phyloP scores from a whole-genome alignment of 768 basidiomycete genomes.

The Serpula lacrymans region DNA sequence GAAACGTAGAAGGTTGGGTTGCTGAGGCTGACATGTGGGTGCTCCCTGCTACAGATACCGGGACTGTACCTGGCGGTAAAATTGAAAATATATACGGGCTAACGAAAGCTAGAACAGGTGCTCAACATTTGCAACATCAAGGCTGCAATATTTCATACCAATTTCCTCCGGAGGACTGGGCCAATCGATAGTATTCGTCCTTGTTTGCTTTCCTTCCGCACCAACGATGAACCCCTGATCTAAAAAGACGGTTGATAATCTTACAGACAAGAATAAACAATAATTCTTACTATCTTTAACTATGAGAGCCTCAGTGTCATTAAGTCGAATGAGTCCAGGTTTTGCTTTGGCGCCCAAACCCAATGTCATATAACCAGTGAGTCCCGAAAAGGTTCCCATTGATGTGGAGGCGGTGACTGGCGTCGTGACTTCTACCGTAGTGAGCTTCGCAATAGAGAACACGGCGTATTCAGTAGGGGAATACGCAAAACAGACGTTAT shows the following conservation, averaged over 20 bases:
- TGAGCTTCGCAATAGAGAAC: conserved; percentile 60
- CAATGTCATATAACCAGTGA: conserved; percentile 84
- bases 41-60: conserved; percentile 21
- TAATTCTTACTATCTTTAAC: conserved; percentile 71
- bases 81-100: conserved; percentile 78
- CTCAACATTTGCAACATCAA: not conserved
- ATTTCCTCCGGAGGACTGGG: conserved; percentile 81
- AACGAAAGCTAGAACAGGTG: conserved; percentile 51
- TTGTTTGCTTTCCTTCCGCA: conserved; percentile 51
- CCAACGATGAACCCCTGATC: conserved; percentile 70
- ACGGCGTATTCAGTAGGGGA: conserved; percentile 65
- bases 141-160: conserved; percentile 36
- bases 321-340: conserved; percentile 53
- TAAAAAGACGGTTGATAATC: conserved; percentile 23
- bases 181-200: conserved; percentile 59
- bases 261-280: not conserved
- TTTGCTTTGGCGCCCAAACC: conserved; percentile 74
- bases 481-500: conserved; percentile 72
- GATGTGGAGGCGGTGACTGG: conserved; percentile 45
- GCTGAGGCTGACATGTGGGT: conserved; percentile 17
- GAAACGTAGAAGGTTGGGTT: conserved; percentile 21
- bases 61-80: conserved; percentile 65
- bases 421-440: conserved; percentile 50
- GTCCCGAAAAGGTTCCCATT: conserved; percentile 74
- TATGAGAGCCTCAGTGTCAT: conserved; percentile 63